Evolutionary conservation across 176 grass and related monocot genomes (phyloP), one percentile per base, ranked within the genome.

Genomic region (Poa annua): DNA sequence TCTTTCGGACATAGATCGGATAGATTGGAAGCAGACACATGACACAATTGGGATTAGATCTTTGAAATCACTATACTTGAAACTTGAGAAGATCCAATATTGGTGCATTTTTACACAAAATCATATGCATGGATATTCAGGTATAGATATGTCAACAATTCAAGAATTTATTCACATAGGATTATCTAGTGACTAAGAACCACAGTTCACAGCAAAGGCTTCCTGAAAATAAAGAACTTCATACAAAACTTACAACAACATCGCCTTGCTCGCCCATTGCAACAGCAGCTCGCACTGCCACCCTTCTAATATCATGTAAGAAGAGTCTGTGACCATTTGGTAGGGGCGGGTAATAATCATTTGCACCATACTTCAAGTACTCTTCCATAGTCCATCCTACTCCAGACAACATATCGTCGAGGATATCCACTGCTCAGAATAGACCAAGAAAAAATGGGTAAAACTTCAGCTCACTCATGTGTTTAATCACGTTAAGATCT

Each of bases 221-320:
- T 64, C 32, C 19, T 61, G 19, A 82, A 33, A 71, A 5, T 35
- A 34, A 61, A 16, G 13, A 77, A 19, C 29, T 53, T 84, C 7
- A 50, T 21, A 71, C 39, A 81, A 70, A 84, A 91, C 92, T 87
- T 93, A 98, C 96, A 82, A 98, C 89, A 73, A 95, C 90, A 81
- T 98, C 96, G 13, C 92, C 96, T 89, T 95, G 92, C 88, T 98
- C 96, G 0, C 96, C 92, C 96, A 98, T 95, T 36, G 96, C 96
- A 65, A 98, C 92, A 89, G 92, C 96, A 88, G 85, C 86, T 48
- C 91, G 88, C 41, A 98, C 92, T 34, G 92, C 96, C 76, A 98
- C 90, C 83, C 86, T 93, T 90, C 96, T 93, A 69, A 95, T 84
- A 75, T 98, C 96, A 49, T 95, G 92, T 74, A 98, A 81, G 89